These are phyloP conservation scores for Rhizopogon vinicolor DNA, from an alignment of 768 basidiomycete species.

Conservation along the genomic window DNA sequence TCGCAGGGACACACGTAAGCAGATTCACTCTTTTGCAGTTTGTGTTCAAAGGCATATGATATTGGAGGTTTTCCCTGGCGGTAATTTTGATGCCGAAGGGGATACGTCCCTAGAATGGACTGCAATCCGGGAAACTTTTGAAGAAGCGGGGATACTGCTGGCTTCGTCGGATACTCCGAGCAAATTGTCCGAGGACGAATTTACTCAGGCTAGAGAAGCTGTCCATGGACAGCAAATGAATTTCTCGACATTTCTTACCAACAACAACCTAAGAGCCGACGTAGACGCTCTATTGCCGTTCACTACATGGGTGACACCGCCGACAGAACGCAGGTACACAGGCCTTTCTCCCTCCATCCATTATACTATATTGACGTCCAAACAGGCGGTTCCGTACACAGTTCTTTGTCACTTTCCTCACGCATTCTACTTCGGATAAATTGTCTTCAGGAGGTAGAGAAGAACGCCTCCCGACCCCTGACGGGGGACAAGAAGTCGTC, in stretches of 20 bases:
- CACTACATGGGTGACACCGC: slow-evolving; percentile 74
- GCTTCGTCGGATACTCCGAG: slow-evolving; percentile 33
- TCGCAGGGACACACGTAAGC: slow-evolving; percentile 64
- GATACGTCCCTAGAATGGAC: slow-evolving; percentile 55
- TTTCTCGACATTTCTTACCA: slow-evolving; percentile 50
- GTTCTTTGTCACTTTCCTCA: slow-evolving; percentile 65
- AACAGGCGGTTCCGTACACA: slow-evolving; percentile 68
- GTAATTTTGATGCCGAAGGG: slow-evolving; percentile 59
- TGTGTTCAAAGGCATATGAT: slow-evolving; percentile 1
- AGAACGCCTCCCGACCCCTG: slow-evolving; percentile 59
- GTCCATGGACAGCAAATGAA: slow-evolving; percentile 48
- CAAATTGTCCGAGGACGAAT: slow-evolving; percentile 26
- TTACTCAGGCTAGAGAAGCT: slow-evolving; percentile 51
- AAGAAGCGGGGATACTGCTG: slow-evolving; percentile 66
- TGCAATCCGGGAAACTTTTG: slow-evolving; percentile 74
- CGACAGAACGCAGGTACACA: slow-evolving; percentile 42
- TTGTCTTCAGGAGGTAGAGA: slow-evolving; percentile 52
- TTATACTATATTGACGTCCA: not conserved
- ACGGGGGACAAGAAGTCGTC: slow-evolving; percentile 67
- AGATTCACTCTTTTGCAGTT: not conserved
- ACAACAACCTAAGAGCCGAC: slow-evolving; percentile 41
- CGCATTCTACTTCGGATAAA: slow-evolving; percentile 35
- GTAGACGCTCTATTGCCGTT: slow-evolving; percentile 54
- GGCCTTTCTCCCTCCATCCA: not conserved
- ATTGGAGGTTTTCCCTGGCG: slow-evolving; percentile 70